Evolutionary conservation across 1,284 basidiomycete species (phyloP).

Genomic region (Apiotrichum akiyoshidainum): DNA sequence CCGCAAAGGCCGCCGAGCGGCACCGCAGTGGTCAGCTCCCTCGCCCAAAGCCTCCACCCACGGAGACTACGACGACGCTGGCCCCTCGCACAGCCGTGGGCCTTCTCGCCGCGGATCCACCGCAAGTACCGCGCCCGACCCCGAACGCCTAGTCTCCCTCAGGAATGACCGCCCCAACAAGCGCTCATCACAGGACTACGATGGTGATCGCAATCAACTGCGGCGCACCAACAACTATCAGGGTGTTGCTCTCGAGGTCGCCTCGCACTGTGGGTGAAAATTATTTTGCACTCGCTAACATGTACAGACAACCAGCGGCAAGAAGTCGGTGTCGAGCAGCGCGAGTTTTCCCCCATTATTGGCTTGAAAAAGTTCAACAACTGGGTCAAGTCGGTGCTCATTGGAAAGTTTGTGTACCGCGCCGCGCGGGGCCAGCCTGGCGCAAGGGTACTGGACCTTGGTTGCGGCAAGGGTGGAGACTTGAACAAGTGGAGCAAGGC

Average conservation of each 20-base stretch:
- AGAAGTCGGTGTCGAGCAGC: conserved; percentile 79
- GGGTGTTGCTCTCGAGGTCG: conserved; percentile 36
- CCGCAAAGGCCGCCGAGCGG: conserved; percentile 9
- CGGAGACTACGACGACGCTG: conserved; percentile 3
- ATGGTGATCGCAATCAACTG: conserved; percentile 1
- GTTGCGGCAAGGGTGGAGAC: conserved; percentile 98
- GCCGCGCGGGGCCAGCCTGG: conserved; percentile 21
- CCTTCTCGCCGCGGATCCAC: conserved; percentile 15
- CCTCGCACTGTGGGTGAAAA: conserved; percentile 25
- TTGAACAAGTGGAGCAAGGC: conserved; percentile 93
- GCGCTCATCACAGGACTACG: background rate
- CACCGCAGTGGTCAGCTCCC: conserved; percentile 41
- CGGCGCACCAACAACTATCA: conserved; percentile 19
- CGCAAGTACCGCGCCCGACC: conserved; percentile 1
- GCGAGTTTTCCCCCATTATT: conserved; percentile 90
- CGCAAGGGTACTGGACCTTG: conserved; percentile 84
- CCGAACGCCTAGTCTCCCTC: background rate
- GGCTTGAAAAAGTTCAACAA: conserved; percentile 98
- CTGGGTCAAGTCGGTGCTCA: conserved; percentile 95
- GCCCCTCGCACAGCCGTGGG: conserved; percentile 1
- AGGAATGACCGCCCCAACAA: background rate
- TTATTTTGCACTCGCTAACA: conserved; percentile 9
- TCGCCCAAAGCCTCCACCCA: conserved; percentile 18
- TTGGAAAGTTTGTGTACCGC: conserved; percentile 64
- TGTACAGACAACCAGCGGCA: conserved; percentile 82